Conservation (phyloP, 768 basidiomycete genomes). For the Lepiota brunneoincarnata region DNA sequence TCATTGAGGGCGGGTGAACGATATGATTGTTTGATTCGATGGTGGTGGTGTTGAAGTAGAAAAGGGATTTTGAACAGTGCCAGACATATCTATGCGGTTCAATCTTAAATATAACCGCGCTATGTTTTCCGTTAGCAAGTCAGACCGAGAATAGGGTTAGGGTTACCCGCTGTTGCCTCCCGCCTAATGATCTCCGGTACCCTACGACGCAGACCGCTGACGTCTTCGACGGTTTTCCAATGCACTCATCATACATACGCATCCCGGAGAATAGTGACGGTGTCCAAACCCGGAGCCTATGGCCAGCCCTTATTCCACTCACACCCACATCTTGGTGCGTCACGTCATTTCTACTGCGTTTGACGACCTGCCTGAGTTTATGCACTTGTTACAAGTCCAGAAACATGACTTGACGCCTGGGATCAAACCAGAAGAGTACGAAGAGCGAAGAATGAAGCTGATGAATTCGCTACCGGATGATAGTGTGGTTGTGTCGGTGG, state of each 20-base stretch:
- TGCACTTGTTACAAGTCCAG: slow-evolving; percentile 35
- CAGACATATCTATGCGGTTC: neutral
- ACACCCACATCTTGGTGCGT: slow-evolving; percentile 78
- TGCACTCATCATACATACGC: neutral
- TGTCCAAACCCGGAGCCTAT: slow-evolving; percentile 66
- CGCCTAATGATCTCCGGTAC: slow-evolving; percentile 2
- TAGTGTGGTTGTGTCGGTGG: slow-evolving; percentile 72
- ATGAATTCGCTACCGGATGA: slow-evolving; percentile 75
- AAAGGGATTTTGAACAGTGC: neutral
- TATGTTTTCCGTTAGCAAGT: neutral
- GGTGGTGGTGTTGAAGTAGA: neutral
- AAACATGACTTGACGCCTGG: slow-evolving; percentile 79
- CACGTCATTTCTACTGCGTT: neutral
- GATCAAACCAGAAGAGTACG: slow-evolving; percentile 76
- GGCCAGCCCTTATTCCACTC: slow-evolving; percentile 79
- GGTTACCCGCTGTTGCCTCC: slow-evolving; percentile 1
- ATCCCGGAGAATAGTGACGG: slow-evolving; percentile 1
- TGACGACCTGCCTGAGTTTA: neutral
- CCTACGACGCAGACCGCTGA: slow-evolving; percentile 1
- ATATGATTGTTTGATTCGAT: neutral
- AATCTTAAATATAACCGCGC: neutral
- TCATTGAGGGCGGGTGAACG: neutral
- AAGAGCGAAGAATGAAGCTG: slow-evolving; percentile 59
- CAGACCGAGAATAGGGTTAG: slow-evolving; percentile 9
- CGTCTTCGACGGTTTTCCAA: neutral